Evolutionary conservation across 352 stramenopile genomes (phyloP), one percentile per base, ranked within the genome.

Genomic region (Globisporangium takayamanum): DNA sequence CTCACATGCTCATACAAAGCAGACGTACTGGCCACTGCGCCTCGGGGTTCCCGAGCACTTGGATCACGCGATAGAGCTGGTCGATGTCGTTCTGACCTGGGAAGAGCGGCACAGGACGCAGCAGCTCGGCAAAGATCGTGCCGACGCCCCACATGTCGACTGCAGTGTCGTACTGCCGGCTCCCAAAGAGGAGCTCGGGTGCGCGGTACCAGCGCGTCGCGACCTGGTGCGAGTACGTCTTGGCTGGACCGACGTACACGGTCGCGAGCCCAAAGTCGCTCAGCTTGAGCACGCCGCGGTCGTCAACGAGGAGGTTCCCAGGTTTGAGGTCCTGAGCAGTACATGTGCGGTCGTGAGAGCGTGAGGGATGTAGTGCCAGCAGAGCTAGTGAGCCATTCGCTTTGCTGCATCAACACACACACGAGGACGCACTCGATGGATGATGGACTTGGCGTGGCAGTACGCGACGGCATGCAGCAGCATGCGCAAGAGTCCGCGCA

Each of bases 171-270:
- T 95, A 95, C 2, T 75, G 53, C 1, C 72, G 72, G 7, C 70
- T 60, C n/a, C 84, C 82, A 33, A 94, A 87, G 47, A 95, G 78
- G 57, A 93, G 59, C 60, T 95, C 85, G 0, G 85, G 85, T 5
- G 85, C 81, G 26, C 85, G 78, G 64, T 92, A 94, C 84, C 81
- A 95, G 15, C 84, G 70, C n/a, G 84, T 91, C 20, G 79, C 79
- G 33, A 90, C 80, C 64, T 91, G 79, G 49, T 91, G 81, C 45
- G 77, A 88, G 47, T 88, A 88, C 20, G 67, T 69, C 25, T 61
- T 72, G 22, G 55, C 28, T 28, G 62, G 41, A 0, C 68, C 70
- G 1, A 78, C 54, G 54, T 84, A 88, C 18, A 89, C 80, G 0
- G 78, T 88, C 18, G 81, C 78, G 26, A 92, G 76, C n/a, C 84